phyloP scores from a whole-genome alignment of 2,329 filamentous ascomycete species.

The Ophiocordyceps polyrhachis-furcata region DNA sequence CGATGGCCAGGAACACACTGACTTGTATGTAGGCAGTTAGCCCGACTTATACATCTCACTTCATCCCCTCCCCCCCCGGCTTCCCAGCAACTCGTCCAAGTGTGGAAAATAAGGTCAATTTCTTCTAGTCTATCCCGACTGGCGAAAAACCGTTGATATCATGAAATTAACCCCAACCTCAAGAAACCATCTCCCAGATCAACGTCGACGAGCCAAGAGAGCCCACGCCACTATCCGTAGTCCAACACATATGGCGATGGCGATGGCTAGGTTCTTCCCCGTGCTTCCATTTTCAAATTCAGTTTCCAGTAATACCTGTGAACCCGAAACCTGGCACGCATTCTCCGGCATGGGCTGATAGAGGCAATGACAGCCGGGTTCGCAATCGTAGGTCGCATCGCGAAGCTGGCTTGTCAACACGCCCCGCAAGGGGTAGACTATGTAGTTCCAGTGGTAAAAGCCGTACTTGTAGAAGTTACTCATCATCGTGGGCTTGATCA shows the following conservation, averaged over 20 bases:
- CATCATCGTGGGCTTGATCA: neutral
- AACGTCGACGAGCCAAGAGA: neutral
- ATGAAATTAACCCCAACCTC: too few relatives aligned
- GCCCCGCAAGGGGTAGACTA: neutral
- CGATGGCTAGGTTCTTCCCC: neutral
- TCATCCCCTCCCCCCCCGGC: too few relatives aligned
- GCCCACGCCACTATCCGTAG: neutral
- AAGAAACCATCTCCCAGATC: too few relatives aligned
- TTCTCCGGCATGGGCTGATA: neutral
- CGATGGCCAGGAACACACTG: too few relatives aligned
- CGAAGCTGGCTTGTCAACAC: neutral
- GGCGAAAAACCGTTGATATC: too few relatives aligned
- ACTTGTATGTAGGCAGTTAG: too few relatives aligned
- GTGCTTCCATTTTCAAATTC: neutral
- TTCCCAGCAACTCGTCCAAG: too few relatives aligned
- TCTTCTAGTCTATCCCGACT: too few relatives aligned
- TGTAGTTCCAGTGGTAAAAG: neutral
- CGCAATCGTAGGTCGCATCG: neutral
- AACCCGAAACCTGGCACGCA: neutral
- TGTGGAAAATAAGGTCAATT: too few relatives aligned
- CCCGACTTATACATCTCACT: too few relatives aligned
- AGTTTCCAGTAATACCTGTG: neutral
- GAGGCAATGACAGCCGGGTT: neutral
- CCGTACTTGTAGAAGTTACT: neutral
- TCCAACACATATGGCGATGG: neutral